phyloP scores from a whole-genome alignment of 768 basidiomycete genomes.

The Termitomyces sp. region DNA sequence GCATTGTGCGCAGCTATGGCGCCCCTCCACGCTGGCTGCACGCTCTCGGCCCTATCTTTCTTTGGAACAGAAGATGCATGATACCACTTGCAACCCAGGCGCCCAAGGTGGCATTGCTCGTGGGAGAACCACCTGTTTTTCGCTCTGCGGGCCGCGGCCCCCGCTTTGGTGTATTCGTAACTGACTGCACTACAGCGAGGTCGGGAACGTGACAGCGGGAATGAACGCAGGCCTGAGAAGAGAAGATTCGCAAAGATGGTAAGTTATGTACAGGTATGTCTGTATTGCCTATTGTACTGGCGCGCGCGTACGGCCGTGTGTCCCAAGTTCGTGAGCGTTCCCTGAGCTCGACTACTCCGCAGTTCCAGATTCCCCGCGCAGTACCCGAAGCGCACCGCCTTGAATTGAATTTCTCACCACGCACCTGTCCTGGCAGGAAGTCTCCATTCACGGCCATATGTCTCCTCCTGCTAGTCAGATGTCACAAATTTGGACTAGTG shows the following conservation, averaged over 20 bases:
- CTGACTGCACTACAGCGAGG: not conserved
- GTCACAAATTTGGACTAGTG: not conserved
- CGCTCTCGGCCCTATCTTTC: not conserved
- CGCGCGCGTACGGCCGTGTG: not conserved
- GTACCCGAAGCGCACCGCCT: not conserved
- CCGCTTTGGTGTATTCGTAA: not conserved
- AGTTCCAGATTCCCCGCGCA: not conserved
- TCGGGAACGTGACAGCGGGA: not conserved
- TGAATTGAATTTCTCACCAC: not conserved
- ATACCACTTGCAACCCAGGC: not conserved
- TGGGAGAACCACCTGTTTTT: constrained; percentile 1
- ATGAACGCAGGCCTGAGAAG: constrained; percentile 6
- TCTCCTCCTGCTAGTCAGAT: not conserved
- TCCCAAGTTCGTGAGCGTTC: not conserved
- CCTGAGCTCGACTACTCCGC: not conserved
- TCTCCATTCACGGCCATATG: not conserved
- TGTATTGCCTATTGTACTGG: not conserved
- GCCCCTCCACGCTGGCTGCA: constrained; percentile 7
- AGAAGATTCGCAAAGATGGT: not conserved
- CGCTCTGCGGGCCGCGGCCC: not conserved
- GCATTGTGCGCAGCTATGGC: not conserved
- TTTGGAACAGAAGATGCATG: not conserved
- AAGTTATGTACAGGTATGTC: not conserved
- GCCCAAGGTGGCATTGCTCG: not conserved
- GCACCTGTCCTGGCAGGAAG: not conserved